Evolutionary conservation across 305 asterid genomes (phyloP).

Genomic region (Solanum hybrid): DNA sequence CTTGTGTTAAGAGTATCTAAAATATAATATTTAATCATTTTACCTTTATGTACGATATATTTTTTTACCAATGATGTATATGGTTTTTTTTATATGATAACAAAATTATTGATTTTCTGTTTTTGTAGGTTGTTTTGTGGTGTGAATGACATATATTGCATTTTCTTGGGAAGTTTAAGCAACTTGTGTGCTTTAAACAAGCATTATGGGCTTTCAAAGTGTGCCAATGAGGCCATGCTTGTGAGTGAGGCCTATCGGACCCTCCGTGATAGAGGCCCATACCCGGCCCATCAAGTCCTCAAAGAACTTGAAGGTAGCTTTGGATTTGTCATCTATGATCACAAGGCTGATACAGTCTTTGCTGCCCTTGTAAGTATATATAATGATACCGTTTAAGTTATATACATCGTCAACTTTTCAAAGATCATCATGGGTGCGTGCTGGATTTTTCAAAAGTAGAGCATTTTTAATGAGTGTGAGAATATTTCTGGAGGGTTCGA

Average conservation of each 20-base stretch:
- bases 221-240: slow-evolving; percentile 65
- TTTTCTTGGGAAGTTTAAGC: slow-evolving; percentile 60
- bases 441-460: not conserved
- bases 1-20: too few species aligned
- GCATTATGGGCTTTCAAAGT: slow-evolving; percentile 70
- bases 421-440: not conserved
- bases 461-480: not conserved
- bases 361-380: slow-evolving; percentile 31
- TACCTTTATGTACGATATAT: rapidly evolving
- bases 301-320: slow-evolving; percentile 82
- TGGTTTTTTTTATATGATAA: not conserved
- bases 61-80: not conserved
- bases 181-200: slow-evolving; percentile 65
- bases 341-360: slow-evolving; percentile 59
- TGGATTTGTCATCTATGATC: slow-evolving; percentile 84
- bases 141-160: slow-evolving; percentile 69
- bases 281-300: slow-evolving; percentile 88
- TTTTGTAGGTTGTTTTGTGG: slow-evolving; percentile 59
- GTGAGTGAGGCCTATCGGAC: slow-evolving; percentile 73
- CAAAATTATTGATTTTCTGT: not conserved
- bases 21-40: too few species aligned
- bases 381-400: not conserved
- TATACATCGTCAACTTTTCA: not conserved
- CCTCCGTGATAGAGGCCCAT: slow-evolving; percentile 79
- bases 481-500: not conserved